Evolutionary conservation across 2,329 filamentous ascomycete species (phyloP).

Genomic region (Colletotrichum simmondsii): DNA sequence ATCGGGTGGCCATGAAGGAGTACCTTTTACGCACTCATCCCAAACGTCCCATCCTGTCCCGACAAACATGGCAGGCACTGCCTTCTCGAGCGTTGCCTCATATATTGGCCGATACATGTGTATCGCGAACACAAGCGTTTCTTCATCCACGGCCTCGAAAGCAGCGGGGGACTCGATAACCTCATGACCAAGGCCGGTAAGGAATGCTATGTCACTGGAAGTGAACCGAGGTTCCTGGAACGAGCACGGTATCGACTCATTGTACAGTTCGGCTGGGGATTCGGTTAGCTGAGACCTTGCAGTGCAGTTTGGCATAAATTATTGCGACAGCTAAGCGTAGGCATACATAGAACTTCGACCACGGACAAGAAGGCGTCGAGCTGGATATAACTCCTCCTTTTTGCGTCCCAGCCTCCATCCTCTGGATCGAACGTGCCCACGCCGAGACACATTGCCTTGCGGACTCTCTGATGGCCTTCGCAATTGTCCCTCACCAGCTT

Average conservation of each 20-base stretch:
- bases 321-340: constrained; percentile 42
- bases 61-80: constrained; percentile 65
- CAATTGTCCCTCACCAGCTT: constrained; percentile 44
- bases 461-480: constrained; percentile 39
- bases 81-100: constrained; percentile 56
- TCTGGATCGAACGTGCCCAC: constrained; percentile 65
- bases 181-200: constrained; percentile 64
- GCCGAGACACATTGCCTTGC: constrained; percentile 63
- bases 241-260: constrained; percentile 51
- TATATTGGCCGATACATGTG: constrained; percentile 69
- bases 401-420: constrained; percentile 57
- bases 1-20: neutral
- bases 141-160: constrained; percentile 58
- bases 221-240: constrained; percentile 68
- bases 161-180: constrained; percentile 63
- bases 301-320: no score
- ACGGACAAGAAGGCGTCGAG: constrained; percentile 63
- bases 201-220: constrained; percentile 59
- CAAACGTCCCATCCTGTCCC: constrained; percentile 65
- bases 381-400: constrained; percentile 61
- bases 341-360: constrained; percentile 54
- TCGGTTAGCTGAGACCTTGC: neutral
- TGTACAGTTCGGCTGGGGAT: constrained; percentile 19
- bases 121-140: constrained; percentile 69
- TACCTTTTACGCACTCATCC: constrained; percentile 55